Conservation (phyloP, 805 yeast species). For the Candida ovalis region DNA sequence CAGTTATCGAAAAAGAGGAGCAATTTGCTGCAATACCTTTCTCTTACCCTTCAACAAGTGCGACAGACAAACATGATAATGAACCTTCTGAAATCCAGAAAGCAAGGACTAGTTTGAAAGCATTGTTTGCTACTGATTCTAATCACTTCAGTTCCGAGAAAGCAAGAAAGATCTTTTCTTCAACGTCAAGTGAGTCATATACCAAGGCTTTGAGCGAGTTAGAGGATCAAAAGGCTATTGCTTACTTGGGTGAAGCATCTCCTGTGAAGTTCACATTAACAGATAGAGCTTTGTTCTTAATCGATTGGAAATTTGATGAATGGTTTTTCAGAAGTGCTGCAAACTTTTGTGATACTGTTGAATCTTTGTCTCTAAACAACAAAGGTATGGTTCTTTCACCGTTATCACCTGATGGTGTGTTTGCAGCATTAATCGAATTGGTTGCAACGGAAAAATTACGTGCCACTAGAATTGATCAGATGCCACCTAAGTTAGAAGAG, state of each 20-base stretch:
- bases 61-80: background rate
- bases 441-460: constrained; percentile 40
- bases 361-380: constrained; percentile 36
- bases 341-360: constrained; percentile 40
- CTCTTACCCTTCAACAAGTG: constrained; percentile 29
- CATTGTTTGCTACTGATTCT: constrained; percentile 55
- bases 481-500: constrained; percentile 42
- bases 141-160: constrained; percentile 41
- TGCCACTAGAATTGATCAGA: constrained; percentile 53
- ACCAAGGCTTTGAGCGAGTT: constrained; percentile 48
- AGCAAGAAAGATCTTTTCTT: constrained; percentile 45
- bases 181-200: constrained; percentile 43
- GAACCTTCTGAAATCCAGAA: constrained; percentile 29
- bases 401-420: constrained; percentile 57
- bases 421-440: constrained; percentile 58
- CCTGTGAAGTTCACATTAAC: constrained; percentile 54
- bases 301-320: constrained; percentile 36
- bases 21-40: constrained; percentile 45
- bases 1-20: constrained; percentile 71
- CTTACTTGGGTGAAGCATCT: constrained; percentile 43
- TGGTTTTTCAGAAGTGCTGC: constrained; percentile 44
- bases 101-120: constrained; percentile 42
- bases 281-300: constrained; percentile 44
- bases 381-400: constrained; percentile 55
- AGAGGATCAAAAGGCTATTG: constrained; percentile 53